These are phyloP conservation scores for Cetradonia linearis DNA, from an alignment of 495 filamentous ascomycete genomes.

Conservation along the genomic window DNA sequence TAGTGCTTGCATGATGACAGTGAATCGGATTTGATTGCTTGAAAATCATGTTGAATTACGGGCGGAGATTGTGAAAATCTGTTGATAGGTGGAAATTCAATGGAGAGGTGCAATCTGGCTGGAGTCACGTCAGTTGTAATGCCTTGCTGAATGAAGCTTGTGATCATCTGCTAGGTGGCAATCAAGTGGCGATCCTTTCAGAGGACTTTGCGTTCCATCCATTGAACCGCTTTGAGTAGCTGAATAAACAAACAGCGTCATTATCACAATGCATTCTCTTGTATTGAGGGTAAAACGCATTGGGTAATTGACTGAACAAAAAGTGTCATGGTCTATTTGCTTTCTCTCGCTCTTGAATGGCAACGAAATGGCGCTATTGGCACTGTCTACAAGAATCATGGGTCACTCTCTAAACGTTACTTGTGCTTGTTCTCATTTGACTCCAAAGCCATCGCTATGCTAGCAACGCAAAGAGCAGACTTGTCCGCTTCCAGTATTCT, in stretches of 20 bases:
- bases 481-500: constrained; percentile 74
- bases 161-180: neutral
- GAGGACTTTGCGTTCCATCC: neutral
- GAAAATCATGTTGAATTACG: neutral
- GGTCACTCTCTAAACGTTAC: neutral
- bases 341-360: neutral
- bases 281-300: too few species aligned
- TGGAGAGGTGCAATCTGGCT: neutral
- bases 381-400: neutral
- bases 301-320: neutral
- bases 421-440: neutral
- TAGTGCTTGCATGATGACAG: neutral
- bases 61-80: neutral
- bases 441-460: neutral
- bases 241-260: neutral
- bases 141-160: neutral
- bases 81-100: neutral
- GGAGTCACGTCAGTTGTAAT: neutral
- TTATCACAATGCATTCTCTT: neutral
- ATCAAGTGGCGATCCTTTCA: neutral
- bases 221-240: neutral
- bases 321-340: neutral
- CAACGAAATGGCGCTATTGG: neutral
- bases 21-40: neutral
- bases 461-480: constrained; percentile 59